phyloP scores from a whole-genome alignment of 345 rosid genomes.

The Eucalyptus curtisii region DNA sequence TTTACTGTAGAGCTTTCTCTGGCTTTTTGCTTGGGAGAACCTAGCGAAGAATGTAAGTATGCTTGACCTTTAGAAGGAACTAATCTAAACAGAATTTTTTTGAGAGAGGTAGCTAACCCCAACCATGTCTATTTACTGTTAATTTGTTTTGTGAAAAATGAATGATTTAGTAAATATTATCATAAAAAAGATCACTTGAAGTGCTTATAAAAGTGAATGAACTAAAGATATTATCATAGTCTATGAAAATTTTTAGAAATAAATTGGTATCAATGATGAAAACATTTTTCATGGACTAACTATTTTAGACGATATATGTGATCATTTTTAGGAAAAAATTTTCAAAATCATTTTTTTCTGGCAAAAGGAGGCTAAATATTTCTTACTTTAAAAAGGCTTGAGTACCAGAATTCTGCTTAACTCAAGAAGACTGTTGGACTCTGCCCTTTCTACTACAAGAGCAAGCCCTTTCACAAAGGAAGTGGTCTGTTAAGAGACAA shows the following conservation, averaged over 20 bases:
- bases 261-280: too few relatives aligned
- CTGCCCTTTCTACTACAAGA: not conserved
- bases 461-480: not conserved
- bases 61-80: not conserved
- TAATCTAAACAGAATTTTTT: not conserved
- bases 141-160: not conserved
- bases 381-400: not conserved
- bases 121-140: not conserved
- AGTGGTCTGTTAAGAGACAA: not conserved
- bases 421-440: not conserved
- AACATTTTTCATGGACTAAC: not conserved
- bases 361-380: not conserved
- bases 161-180: too few relatives aligned
- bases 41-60: not conserved
- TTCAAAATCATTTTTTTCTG: too few relatives aligned
- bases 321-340: not conserved
- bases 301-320: too few relatives aligned
- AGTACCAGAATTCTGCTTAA: not conserved
- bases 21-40: not conserved
- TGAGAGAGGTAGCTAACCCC: not conserved
- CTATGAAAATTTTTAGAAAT: too few relatives aligned
- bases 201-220: not conserved
- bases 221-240: not conserved
- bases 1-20: not conserved
- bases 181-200: too few relatives aligned